These are phyloP conservation scores for Lentinus brumalis DNA, from an alignment of 768 basidiomycete species.

Conservation along the genomic window DNA sequence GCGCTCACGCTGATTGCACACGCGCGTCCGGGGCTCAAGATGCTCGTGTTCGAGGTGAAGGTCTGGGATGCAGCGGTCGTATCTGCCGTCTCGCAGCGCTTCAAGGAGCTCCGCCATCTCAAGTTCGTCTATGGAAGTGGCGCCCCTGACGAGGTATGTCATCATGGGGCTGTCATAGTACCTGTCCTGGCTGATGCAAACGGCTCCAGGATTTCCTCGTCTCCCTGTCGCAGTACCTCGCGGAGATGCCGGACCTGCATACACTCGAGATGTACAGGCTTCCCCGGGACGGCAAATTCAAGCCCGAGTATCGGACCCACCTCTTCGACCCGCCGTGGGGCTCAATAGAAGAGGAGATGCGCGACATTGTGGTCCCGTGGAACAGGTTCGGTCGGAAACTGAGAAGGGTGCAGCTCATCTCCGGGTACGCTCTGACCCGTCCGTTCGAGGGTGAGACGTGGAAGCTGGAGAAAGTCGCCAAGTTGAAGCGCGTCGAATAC, in stretches of 20 bases:
- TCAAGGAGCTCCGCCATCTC: conserved; percentile 39
- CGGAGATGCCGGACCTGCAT: conserved; percentile 37
- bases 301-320: conserved; percentile 14
- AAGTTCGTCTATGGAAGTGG: conserved; percentile 41
- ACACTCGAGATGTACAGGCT: conserved; percentile 41
- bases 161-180: background rate
- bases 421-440: conserved; percentile 43
- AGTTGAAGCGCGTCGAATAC: conserved; percentile 7
- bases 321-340: conserved; percentile 25
- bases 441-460: conserved; percentile 38
- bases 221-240: conserved; percentile 45
- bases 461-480: conserved; percentile 16
- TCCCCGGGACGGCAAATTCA: background rate
- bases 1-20: conserved; percentile 20
- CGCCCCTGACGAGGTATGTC: conserved; percentile 43
- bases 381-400: conserved; percentile 41
- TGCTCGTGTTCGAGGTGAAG: conserved; percentile 34
- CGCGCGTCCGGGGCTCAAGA: conserved; percentile 33
- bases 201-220: conserved; percentile 39
- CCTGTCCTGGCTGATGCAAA: too few relatives aligned
- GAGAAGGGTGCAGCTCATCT: conserved; percentile 43
- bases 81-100: conserved; percentile 41
- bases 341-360: conserved; percentile 32
- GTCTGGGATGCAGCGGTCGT: conserved; percentile 51
- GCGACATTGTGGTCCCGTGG: conserved; percentile 46